phyloP scores from a whole-genome alignment of 1,139 yeast genomes.

The Yamadazyma aaseri region DNA sequence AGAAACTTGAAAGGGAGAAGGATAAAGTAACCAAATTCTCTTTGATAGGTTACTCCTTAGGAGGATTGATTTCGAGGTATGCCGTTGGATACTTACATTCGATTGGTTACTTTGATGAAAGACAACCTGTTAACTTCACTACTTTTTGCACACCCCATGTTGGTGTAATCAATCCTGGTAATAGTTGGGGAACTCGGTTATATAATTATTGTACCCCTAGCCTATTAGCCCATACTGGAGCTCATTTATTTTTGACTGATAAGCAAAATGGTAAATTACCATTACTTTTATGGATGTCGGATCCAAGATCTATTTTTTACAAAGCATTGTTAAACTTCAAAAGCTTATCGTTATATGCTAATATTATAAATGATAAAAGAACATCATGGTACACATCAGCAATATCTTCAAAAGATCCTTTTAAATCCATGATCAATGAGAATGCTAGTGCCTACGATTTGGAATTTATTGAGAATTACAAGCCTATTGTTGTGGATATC shows the following conservation, averaged over 20 bases:
- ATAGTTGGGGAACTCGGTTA: conserved; percentile 37
- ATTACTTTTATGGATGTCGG: conserved; percentile 63
- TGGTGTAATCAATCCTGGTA: conserved; percentile 68
- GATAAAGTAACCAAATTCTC: conserved; percentile 55
- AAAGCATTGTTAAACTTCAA: conserved; percentile 54
- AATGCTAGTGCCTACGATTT: conserved; percentile 40
- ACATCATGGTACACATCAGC: conserved; percentile 84
- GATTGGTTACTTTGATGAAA: conserved; percentile 49
- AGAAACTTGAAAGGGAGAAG: conserved; percentile 22
- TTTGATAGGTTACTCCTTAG: conserved; percentile 77
- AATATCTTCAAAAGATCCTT: conserved; percentile 66
- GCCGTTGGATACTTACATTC: conserved; percentile 68
- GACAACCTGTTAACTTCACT: conserved; percentile 59
- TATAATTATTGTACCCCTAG: conserved; percentile 64
- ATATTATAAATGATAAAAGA: conserved; percentile 73
- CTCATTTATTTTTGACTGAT: conserved; percentile 69
- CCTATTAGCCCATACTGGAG: conserved; percentile 67
- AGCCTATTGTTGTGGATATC: conserved; percentile 53
- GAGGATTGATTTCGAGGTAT: conserved; percentile 76
- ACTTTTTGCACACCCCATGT: conserved; percentile 84
- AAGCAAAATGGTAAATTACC: conserved; percentile 33
- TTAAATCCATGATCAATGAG: conserved; percentile 39
- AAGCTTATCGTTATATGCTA: conserved; percentile 61
- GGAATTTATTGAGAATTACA: conserved; percentile 49
- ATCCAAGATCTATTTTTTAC: conserved; percentile 57